phyloP scores from a whole-genome alignment of 345 rosid genomes.

The Citrus sp. region DNA sequence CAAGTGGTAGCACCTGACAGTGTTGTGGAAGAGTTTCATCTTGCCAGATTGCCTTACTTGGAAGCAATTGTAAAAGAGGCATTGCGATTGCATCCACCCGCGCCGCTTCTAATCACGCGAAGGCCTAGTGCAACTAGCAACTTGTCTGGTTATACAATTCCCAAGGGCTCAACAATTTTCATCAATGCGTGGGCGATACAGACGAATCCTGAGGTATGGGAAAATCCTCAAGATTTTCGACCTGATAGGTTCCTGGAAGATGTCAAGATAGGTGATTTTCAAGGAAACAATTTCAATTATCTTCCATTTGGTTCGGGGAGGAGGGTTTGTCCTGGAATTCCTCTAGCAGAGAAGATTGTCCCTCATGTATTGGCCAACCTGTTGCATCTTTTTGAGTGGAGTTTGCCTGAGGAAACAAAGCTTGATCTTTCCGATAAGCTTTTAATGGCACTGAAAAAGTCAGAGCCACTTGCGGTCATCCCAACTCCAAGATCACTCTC shows the following conservation, averaged over 20 bases:
- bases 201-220: constrained; percentile 10
- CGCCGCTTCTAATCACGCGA: constrained; percentile 8
- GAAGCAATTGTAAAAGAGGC: constrained; percentile 14
- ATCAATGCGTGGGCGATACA: constrained; percentile 8
- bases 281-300: not conserved
- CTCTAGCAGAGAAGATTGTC: constrained; percentile 5
- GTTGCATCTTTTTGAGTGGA: constrained; percentile 19
- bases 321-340: constrained; percentile 21
- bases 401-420: not conserved
- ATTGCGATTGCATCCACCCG: not conserved
- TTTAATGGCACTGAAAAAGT: constrained; percentile 3
- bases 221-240: constrained; percentile 8
- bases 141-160: constrained; percentile 14
- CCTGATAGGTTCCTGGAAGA: constrained; percentile 16
- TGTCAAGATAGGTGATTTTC: not conserved
- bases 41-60: constrained; percentile 1
- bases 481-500: not conserved
- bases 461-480: not conserved
- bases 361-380: constrained; percentile 1
- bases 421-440: constrained; percentile 11
- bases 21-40: constrained; percentile 15
- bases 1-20: constrained; percentile 4
- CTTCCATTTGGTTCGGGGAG: constrained; percentile 8
- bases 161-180: constrained; percentile 9
- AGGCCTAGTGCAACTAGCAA: not conserved